phyloP scores from a whole-genome alignment of 176 grass and related monocot genomes.

The Juncus inflexus region DNA sequence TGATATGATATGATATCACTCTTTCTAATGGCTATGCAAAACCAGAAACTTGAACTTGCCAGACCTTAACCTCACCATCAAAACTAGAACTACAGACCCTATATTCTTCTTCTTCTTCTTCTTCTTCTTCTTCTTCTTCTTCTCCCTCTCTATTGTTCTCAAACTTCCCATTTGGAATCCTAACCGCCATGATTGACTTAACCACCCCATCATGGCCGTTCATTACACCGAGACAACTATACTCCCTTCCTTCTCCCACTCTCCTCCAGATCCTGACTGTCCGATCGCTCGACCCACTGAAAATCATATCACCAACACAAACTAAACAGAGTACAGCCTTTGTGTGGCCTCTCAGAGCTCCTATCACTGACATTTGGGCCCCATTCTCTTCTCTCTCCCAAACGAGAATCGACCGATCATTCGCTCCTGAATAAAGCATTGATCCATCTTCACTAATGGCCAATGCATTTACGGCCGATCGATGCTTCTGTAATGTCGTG shows the following conservation, averaged over 20 bases:
- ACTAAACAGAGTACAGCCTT: conserved; percentile 72
- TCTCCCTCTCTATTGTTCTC: not conserved
- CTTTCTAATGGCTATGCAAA: conserved; percentile 7
- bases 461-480: conserved; percentile 73
- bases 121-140: conserved; percentile 40
- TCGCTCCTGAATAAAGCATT: conserved; percentile 58
- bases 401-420: conserved; percentile 66
- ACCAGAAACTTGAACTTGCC: conserved; percentile 45
- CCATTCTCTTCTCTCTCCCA: conserved; percentile 93
- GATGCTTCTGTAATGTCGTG: conserved; percentile 59
- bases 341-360: conserved; percentile 53
- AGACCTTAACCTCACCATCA: conserved; percentile 72
- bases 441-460: conserved; percentile 42
- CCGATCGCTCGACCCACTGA: conserved; percentile 76
- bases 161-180: not conserved
- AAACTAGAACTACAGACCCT: conserved; percentile 64
- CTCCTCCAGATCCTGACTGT: conserved; percentile 71
- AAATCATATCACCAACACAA: conserved; percentile 46
- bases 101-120: conserved; percentile 55
- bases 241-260: conserved; percentile 32
- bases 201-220: conserved; percentile 40
- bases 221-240: conserved; percentile 58
- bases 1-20: too few species aligned
- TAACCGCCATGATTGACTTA: conserved; percentile 45
- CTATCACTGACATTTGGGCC: conserved; percentile 50